Base-by-base conservation (phyloP, 495 filamentous ascomycete species). In the Trichoderma erinaceum region DNA sequence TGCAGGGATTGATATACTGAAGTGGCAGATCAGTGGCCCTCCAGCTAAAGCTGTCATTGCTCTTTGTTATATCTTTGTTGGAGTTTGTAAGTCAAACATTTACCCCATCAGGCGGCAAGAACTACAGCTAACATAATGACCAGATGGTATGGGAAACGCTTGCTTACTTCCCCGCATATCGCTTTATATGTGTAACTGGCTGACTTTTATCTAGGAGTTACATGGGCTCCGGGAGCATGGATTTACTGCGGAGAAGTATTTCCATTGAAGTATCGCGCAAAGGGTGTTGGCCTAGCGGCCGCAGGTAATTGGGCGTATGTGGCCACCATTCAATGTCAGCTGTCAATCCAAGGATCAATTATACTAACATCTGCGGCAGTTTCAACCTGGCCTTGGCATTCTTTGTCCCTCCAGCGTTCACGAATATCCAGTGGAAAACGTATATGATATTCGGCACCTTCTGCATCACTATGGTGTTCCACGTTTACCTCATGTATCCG, bases 191-290 rank as follows among this genome's bases (percentile, higher is more conserved):
- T 4, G 16, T 25, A 21, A 4, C 4, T 61, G 4, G 5, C 16
- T 27, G 23, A 32, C 35, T 38, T 38, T 38, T 38, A 29, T 16
- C 0, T 13, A 58, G 50, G 50, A 8, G 10, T 61, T 13, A 87
- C 86, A 3, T 92, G 88, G 89, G 89, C 89, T 65, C 88, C 89
- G 16, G 80, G 68, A 65, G 88, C 85, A 64, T 91, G 89, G 89
- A 87, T 92, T 68, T 84, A 91, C 52, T 89, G 90, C 68, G 89
- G 89, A 67, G 89, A 92, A 77, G 87, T 88, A 75, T 92, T 86
- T 84, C 89, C 89, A 67, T 84, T 92, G 25, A 87, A 87, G 48
- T 91, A 90, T 75, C 88, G 89, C 69, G 87, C 88, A 21, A 86
- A 87, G 67, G 89, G 88, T 78, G 88, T 91, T 63, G 88, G 83